phyloP scores from a whole-genome alignment of 163 green algal species.

The Trebouxia gelatinosa region DNA sequence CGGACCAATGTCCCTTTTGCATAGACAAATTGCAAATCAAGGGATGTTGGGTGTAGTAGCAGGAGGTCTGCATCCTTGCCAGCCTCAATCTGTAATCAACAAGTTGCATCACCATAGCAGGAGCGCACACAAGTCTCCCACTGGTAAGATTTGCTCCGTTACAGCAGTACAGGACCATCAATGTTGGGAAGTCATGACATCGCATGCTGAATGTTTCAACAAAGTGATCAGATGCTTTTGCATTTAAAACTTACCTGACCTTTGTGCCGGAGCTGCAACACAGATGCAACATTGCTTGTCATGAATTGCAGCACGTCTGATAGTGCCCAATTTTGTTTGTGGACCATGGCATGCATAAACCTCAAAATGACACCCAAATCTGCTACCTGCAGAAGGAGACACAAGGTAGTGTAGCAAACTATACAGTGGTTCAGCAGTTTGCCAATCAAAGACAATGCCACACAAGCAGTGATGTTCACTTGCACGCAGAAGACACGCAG shows the following conservation, averaged over 20 bases:
- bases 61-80: conserved; percentile 43
- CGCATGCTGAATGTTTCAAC: no score
- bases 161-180: no score
- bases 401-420: not conserved
- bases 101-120: no score
- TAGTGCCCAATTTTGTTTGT: conserved; percentile 22
- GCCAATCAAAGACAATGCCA: no score
- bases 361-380: conserved; percentile 29
- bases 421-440: not conserved
- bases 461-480: no score
- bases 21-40: conserved; percentile 41
- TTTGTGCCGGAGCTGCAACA: conserved; percentile 40
- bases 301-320: conserved; percentile 35
- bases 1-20: conserved; percentile 34
- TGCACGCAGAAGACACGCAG: no score
- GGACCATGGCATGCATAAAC: conserved; percentile 31
- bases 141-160: not conserved
- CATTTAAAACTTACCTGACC: conserved; percentile 27
- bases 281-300: conserved; percentile 35
- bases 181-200: no score
- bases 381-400: conserved; percentile 26
- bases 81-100: conserved; percentile 38
- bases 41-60: conserved; percentile 30
- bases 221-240: no score
- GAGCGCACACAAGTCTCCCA: no score